phyloP scores from a whole-genome alignment of 2,329 filamentous ascomycete species.

The Fusarium staphyleae region DNA sequence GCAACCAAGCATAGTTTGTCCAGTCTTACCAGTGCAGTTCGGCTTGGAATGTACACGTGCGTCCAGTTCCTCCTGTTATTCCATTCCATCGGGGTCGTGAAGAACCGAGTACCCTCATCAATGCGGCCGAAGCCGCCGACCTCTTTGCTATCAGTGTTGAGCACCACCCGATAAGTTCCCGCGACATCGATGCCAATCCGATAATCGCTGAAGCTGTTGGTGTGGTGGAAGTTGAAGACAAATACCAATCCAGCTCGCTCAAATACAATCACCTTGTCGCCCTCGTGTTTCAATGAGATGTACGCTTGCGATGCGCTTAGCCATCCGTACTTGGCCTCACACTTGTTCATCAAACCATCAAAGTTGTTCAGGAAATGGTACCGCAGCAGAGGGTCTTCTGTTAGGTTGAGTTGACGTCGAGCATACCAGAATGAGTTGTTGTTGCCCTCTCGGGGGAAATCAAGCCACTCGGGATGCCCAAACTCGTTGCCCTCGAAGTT shows the following conservation, averaged over 20 bases:
- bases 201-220: slow-evolving; percentile 87
- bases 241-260: slow-evolving; percentile 90
- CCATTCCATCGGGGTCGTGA: slow-evolving; percentile 90
- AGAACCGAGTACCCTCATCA: slow-evolving; percentile 83
- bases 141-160: slow-evolving; percentile 79
- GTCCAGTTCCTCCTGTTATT: slow-evolving; percentile 89
- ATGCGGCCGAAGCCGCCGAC: slow-evolving; percentile 84
- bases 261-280: slow-evolving; percentile 94
- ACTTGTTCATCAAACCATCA: slow-evolving; percentile 87
- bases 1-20: background rate
- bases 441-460: slow-evolving; percentile 95
- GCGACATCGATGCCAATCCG: slow-evolving; percentile 84
- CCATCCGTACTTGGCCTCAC: slow-evolving; percentile 92
- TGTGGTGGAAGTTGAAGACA: slow-evolving; percentile 95
- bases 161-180: slow-evolving; percentile 85
- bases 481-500: slow-evolving; percentile 99
- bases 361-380: slow-evolving; percentile 95
- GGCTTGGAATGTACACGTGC: slow-evolving; percentile 86
- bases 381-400: slow-evolving; percentile 83
- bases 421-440: slow-evolving; percentile 94
- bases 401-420: slow-evolving; percentile 89
- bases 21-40: slow-evolving; percentile 76
- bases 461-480: slow-evolving; percentile 97
- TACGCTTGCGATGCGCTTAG: slow-evolving; percentile 85
- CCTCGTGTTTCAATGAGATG: slow-evolving; percentile 91